Conservation (phyloP, 129 eudicot genomes). For the Lonicera japonica region DNA sequence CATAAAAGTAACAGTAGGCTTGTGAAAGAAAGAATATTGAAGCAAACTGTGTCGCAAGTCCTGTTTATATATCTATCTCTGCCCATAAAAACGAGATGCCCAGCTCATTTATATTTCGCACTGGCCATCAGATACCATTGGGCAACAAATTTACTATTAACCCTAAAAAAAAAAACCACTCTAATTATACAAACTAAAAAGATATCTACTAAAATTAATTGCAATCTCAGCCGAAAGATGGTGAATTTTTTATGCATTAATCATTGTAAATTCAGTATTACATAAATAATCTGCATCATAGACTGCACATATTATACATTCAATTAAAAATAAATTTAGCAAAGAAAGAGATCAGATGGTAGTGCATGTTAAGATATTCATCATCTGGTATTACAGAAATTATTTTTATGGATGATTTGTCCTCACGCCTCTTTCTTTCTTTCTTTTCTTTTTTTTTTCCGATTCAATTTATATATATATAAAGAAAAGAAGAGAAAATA, state of each 20-base stretch:
- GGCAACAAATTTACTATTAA: conserved; percentile 22
- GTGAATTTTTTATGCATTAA: conserved; percentile 37
- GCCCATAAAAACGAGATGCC: conserved; percentile 60
- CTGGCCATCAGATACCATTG: conserved; percentile 61
- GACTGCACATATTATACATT: conserved; percentile 28
- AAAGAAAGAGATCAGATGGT: conserved; percentile 71
- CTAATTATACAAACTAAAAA: too few species aligned
- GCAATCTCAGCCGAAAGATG: conserved; percentile 87
- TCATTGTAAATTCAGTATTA: conserved; percentile 40
- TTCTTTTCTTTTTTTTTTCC: neutral
- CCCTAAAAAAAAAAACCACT: too few species aligned
- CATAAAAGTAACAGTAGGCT: conserved; percentile 55
- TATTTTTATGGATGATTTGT: conserved; percentile 25
- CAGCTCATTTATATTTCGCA: conserved; percentile 14
- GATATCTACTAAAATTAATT: too few species aligned
- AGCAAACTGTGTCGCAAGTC: conserved; percentile 79
- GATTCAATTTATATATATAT: neutral
- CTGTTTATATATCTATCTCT: conserved; percentile 33
- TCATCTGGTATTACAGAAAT: conserved; percentile 38
- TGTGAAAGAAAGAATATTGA: conserved; percentile 6
- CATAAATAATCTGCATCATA: conserved; percentile 33
- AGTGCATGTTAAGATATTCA: conserved; percentile 67
- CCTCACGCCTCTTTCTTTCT: conserved; percentile 25
- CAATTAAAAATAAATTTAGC: neutral
- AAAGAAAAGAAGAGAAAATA: neutral